These are phyloP conservation scores for Dendrobium huoshanense DNA, from an alignment of 106 monocot species.

Conservation along the genomic window DNA sequence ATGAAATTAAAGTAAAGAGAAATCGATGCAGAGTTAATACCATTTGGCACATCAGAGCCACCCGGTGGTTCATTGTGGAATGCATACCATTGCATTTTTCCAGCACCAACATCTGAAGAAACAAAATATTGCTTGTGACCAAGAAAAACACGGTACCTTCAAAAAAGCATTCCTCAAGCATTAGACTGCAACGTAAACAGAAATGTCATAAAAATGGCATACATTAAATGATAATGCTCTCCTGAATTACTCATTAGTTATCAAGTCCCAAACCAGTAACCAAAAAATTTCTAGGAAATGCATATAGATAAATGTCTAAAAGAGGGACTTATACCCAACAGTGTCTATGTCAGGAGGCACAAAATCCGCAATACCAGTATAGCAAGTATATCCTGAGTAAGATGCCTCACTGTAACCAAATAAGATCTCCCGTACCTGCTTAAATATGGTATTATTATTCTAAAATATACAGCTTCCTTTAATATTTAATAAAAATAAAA, in stretches of 20 bases:
- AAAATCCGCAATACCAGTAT: slow-evolving; percentile 98
- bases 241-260: neutral
- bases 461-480: neutral
- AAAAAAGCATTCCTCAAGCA: slow-evolving; percentile 16
- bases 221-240: neutral
- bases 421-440: slow-evolving; percentile 68
- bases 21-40: slow-evolving; percentile 33
- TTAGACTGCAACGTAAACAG: neutral
- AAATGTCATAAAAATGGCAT: neutral
- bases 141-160: slow-evolving; percentile 96
- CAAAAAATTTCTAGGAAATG: neutral
- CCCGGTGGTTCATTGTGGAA: slow-evolving; percentile 94
- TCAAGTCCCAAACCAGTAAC: neutral
- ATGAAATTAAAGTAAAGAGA: neutral
- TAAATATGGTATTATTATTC: neutral
- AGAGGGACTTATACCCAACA: slow-evolving; percentile 60
- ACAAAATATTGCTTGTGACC: slow-evolving; percentile 99
- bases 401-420: slow-evolving; percentile 74
- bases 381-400: slow-evolving; percentile 96
- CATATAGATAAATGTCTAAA: neutral
- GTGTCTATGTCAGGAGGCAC: slow-evolving; percentile 94
- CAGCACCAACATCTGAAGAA: slow-evolving; percentile 94
- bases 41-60: slow-evolving; percentile 80
- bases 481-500: neutral
- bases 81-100: slow-evolving; percentile 99